phyloP scores from a whole-genome alignment of 768 basidiomycete genomes.

The Nevesoporus exiguus region DNA sequence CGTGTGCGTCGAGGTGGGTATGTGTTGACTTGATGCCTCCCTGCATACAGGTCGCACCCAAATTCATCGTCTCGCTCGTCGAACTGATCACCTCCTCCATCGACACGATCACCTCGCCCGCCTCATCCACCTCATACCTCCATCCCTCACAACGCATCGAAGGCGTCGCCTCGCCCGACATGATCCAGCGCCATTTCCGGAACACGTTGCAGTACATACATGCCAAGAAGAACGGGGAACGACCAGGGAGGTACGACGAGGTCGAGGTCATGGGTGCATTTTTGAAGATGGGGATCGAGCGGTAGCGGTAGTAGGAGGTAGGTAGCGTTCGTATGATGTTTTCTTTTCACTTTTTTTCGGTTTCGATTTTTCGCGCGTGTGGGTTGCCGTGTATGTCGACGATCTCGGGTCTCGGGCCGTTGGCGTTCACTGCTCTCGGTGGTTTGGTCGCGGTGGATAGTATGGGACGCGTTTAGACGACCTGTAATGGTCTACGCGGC shows the following conservation, averaged over 20 bases:
- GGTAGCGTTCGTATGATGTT: too few species aligned
- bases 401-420: too few species aligned
- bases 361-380: too few species aligned
- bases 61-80: conserved; percentile 94
- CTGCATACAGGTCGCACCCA: conserved; percentile 82
- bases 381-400: too few species aligned
- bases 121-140: conserved; percentile 47
- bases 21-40: neutral
- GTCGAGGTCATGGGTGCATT: conserved; percentile 87
- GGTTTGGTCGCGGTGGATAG: too few species aligned
- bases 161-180: conserved; percentile 87
- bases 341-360: neutral
- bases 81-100: conserved; percentile 94
- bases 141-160: conserved; percentile 90
- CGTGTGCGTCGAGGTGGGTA: neutral
- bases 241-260: conserved; percentile 63
- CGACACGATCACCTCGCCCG: conserved; percentile 80
- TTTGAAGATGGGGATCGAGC: conserved; percentile 82
- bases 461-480: too few species aligned
- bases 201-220: conserved; percentile 87
- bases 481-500: too few species aligned
- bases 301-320: too few species aligned
- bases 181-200: conserved; percentile 91
- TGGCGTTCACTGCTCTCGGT: too few species aligned
- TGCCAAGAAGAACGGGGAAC: conserved; percentile 52